Percentiles rank a stretch among this genome's conserved stretches.
These are phyloP conservation scores for Dinochytrium kinnereticum DNA, from an alignment of 371 early-diverging fungal genomes.

Conservation along the genomic window DNA sequence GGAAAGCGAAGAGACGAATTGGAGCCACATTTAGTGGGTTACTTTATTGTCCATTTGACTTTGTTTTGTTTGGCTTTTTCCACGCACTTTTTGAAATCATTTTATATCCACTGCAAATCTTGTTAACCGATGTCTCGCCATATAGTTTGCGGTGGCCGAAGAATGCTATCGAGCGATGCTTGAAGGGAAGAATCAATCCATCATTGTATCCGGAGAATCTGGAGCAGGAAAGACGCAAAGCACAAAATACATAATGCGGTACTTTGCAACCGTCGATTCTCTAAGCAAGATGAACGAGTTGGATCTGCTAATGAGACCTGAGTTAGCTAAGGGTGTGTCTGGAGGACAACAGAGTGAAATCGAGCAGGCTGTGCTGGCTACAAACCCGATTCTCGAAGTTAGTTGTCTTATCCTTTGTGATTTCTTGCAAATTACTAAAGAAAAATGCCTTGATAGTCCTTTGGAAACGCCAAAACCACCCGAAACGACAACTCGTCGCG, in stretches of 20 bases:
- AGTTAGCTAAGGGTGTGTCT: background rate
- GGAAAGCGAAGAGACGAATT: constrained; percentile 93
- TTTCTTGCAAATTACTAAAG: no score
- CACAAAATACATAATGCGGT: constrained; percentile 97
- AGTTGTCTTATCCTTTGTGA: no score
- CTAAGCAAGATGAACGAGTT: constrained; percentile 41
- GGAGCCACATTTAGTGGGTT: constrained; percentile 91
- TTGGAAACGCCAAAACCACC: constrained; percentile 99
- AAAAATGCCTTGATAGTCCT: constrained; percentile 71
- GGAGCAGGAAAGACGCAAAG: constrained; percentile 95
- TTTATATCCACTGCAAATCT: no score
- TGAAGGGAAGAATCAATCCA: constrained; percentile 93
- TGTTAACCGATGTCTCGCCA: background rate
- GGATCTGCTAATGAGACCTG: constrained; percentile 15
- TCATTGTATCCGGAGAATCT: constrained; percentile 98
- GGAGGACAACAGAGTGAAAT: constrained; percentile 44
- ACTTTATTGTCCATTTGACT: no score
- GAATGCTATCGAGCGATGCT: constrained; percentile 97
- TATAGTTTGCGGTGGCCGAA: constrained; percentile 93
- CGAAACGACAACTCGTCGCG: constrained; percentile 98
- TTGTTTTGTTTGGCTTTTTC: no score
- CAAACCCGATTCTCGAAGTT: constrained; percentile 98
- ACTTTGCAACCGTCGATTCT: constrained; percentile 92
- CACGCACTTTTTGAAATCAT: no score
- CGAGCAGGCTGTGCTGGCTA: constrained; percentile 68